Conservation (phyloP, 805 yeast species). For the Cephaloascus fragrans region DNA sequence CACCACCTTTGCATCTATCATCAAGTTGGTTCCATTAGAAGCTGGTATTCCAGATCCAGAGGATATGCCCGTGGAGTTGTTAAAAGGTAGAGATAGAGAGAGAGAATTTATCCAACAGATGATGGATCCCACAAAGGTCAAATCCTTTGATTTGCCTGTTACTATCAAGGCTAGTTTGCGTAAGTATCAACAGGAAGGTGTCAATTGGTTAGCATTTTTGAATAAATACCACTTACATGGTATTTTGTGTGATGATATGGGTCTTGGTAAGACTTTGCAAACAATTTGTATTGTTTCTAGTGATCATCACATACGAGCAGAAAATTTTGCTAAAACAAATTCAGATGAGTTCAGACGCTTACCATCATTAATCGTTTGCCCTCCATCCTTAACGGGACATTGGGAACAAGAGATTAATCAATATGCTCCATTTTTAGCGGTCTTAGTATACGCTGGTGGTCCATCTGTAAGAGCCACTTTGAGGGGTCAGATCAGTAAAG, state of each 20-base stretch:
- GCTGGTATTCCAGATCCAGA: conserved; percentile 95
- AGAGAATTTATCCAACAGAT: conserved; percentile 92
- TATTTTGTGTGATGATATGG: conserved; percentile 98
- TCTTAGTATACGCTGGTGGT: conserved; percentile 87
- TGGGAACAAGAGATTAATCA: conserved; percentile 95
- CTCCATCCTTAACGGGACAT: conserved; percentile 96
- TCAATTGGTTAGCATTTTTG: conserved; percentile 93
- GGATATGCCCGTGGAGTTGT: conserved; percentile 75
- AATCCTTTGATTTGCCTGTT: conserved; percentile 83
- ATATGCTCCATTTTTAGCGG: conserved; percentile 80
- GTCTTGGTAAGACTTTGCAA: conserved; percentile 93
- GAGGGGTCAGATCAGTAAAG: conserved; percentile 37
- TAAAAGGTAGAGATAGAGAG: conserved; percentile 87
- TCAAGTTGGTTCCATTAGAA: conserved; percentile 91
- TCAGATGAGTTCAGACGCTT: conserved; percentile 61
- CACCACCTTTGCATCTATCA: conserved; percentile 92
- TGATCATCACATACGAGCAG: conserved; percentile 81
- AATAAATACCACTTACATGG: conserved; percentile 96
- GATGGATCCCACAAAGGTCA: conserved; percentile 93
- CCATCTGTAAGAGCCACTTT: conserved; percentile 61
- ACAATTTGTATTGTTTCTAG: conserved; percentile 95
- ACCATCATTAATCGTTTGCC: conserved; percentile 86
- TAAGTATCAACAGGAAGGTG: conserved; percentile 96
- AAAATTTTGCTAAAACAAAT: conserved; percentile 51
- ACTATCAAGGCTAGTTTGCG: conserved; percentile 87